Conservation (phyloP, 176 grass and related monocot species). For the Melocanna baccifera region DNA sequence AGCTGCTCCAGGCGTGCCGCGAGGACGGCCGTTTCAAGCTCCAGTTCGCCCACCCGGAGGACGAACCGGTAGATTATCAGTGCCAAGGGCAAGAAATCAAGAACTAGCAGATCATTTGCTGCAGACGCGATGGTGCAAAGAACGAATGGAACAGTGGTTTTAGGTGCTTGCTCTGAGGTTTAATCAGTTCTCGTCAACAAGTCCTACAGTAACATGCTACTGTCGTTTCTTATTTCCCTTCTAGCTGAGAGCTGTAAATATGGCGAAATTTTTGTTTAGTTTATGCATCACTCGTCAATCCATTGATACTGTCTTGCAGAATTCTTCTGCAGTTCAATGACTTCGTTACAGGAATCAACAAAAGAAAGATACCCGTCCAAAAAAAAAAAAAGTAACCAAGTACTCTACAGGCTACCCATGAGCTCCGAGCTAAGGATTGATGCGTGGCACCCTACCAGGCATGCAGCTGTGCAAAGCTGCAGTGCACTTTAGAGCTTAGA, state of each 20-base stretch:
- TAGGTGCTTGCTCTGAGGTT: neutral
- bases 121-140: neutral
- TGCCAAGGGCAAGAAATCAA: neutral
- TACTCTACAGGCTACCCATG: neutral
- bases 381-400: neutral
- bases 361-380: neutral
- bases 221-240: neutral
- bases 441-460: neutral
- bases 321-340: neutral
- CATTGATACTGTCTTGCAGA: neutral
- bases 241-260: slow-evolving; percentile 34
- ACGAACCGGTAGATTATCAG: neutral
- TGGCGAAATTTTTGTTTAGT: neutral
- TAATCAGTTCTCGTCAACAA: neutral
- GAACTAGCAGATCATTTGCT: neutral
- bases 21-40: slow-evolving; percentile 63
- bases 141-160: neutral
- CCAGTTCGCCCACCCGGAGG: slow-evolving; percentile 34
- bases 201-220: neutral
- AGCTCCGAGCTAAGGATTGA: neutral
- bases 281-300: neutral
- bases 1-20: slow-evolving; percentile 56
- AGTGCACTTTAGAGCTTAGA: slow-evolving; percentile 6
- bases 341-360: neutral
- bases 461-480: neutral